These are phyloP conservation scores for Evansstolkia leycettana DNA, from an alignment of 495 filamentous ascomycete species.

Conservation along the genomic window DNA sequence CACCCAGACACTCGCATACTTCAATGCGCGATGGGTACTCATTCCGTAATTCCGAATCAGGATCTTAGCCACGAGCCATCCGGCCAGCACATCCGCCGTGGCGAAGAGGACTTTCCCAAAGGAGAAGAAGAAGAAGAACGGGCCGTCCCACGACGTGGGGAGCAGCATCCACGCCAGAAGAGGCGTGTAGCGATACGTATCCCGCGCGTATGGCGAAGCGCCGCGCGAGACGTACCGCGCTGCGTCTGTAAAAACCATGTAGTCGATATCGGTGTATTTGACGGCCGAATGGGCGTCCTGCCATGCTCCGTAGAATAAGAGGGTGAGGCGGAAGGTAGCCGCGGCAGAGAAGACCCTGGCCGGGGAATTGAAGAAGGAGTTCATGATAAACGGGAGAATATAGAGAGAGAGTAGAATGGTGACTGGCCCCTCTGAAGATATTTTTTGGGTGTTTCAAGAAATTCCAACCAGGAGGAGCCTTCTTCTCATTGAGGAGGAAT, in stretches of 20 bases:
- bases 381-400: too few relatives aligned
- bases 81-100: conserved; percentile 67
- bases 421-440: too few relatives aligned
- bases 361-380: conserved; percentile 30
- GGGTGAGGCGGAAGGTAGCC: conserved; percentile 48
- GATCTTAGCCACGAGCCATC: conserved; percentile 68
- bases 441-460: too few relatives aligned
- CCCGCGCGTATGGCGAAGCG: conserved; percentile 67
- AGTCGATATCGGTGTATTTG: conserved; percentile 99
- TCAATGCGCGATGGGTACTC: conserved; percentile 41
- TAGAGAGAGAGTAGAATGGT: too few relatives aligned
- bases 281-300: conserved; percentile 84
- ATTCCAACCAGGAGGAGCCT: too few relatives aligned
- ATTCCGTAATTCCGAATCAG: conserved; percentile 35
- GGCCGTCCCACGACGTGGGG: conserved; percentile 55
- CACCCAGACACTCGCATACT: conserved; percentile 77
- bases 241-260: conserved; percentile 97
- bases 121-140: conserved; percentile 50
- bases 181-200: conserved; percentile 95
- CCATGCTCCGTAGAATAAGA: conserved; percentile 78
- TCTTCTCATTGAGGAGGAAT: too few relatives aligned
- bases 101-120: conserved; percentile 88
- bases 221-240: conserved; percentile 58
- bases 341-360: conserved; percentile 54
- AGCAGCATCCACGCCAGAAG: conserved; percentile 80